Evolutionary conservation across 2,329 filamentous ascomycete genomes (phyloP).

Genomic region (Penicillium sp.): DNA sequence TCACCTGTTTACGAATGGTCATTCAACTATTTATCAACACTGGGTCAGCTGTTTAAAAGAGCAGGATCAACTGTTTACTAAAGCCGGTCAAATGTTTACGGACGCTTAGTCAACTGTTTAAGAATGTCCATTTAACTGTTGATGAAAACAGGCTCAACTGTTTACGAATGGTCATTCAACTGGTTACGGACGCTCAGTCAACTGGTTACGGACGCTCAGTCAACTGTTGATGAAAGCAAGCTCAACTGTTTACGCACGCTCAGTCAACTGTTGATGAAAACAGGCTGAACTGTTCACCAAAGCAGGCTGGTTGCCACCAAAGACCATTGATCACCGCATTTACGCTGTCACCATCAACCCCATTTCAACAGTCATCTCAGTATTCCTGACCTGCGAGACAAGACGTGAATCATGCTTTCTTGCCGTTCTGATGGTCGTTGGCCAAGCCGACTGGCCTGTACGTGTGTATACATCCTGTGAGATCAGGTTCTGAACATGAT

Average conservation of each 20-base stretch:
- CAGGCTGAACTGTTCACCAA: not conserved
- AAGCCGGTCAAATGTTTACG: not conserved
- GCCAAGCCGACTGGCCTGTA: no score
- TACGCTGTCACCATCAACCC: not conserved
- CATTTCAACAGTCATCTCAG: not conserved
- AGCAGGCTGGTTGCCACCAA: not conserved
- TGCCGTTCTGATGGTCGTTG: no score
- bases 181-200: not conserved
- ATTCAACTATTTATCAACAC: no score
- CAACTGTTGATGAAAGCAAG: no score
- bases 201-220: not conserved
- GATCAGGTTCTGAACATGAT: no score
- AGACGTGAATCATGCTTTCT: not conserved
- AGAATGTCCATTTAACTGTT: not conserved
- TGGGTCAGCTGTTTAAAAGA: not conserved
- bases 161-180: not conserved
- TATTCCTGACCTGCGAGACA: not conserved
- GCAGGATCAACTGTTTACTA: not conserved
- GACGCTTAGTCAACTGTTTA: not conserved
- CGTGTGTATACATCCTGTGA: no score
- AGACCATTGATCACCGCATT: not conserved
- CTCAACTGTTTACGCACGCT: not conserved
- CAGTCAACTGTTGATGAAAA: no score
- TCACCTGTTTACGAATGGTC: no score
- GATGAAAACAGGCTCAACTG: not conserved